Evolutionary conservation across 352 stramenopile genomes (phyloP), one percentile per base, ranked within the genome.

Genomic region (Phytophthora tubulina): DNA sequence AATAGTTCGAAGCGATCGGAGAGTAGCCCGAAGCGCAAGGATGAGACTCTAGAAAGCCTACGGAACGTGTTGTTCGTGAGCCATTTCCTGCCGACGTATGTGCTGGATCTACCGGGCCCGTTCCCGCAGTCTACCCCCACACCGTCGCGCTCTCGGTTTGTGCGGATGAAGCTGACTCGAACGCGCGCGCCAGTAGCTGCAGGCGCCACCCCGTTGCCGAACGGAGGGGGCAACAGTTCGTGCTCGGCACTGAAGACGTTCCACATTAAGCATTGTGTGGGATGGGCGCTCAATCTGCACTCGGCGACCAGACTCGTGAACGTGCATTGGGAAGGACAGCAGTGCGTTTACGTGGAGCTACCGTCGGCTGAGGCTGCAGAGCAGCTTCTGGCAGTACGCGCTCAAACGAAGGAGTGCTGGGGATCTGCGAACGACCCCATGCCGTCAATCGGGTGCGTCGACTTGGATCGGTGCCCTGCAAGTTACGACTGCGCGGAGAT

Each of bases 261-360:
- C 61, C 87, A 93, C 63, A 91, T 94, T 67, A 88, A 94, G 63
- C 85, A 91, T 32, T 92, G 84, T 70, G 74, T 95, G 8, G 70
- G 71, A 0, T 84, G 78, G 75, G 77, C 72, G 5, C 51, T 93
- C 33, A 79, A 83, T 53, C 61, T 93, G 21, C 68, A 78, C 46
- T 77, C 78, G 9, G 64, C 70, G 15, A 82, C 49, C 9, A 60
- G 81, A 58, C 68, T 80, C 5, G 61, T 83, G 31, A 73, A 80
- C 32, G 79, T 91, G 31, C 67, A 89, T 38, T 91, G 82, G 81
- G 80, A 88, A 59, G 80, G 80, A 53, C 70, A 77, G 15, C 63
- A 80, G 35, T 80, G 73, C 21, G 82, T 89, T 45, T 89, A 84
- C 60, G 63, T 91, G 6, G 72, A 83, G 56, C 63, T 91, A 36